A percentile compares a stretch with the other conserved stretches of the same genome.
Conservation (phyloP, 139 green algal species). For the Chara braunii region DNA sequence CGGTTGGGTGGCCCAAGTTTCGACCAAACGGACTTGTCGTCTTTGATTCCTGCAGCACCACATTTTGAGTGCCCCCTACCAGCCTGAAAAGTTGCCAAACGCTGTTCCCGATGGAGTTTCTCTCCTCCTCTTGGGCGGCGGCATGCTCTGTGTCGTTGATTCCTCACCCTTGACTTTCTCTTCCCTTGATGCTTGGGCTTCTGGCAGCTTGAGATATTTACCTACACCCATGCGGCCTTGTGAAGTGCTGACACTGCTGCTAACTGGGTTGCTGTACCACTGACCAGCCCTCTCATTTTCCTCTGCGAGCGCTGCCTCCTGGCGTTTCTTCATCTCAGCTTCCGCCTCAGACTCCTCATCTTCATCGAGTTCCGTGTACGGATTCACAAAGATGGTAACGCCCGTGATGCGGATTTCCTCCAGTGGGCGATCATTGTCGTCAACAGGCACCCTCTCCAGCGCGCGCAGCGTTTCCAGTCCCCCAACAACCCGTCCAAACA, state of each 20-base stretch:
- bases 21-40: no score
- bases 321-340: constrained; percentile 12
- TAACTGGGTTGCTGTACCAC: constrained; percentile 30
- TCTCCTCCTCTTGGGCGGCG: not conserved
- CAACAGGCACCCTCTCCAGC: constrained; percentile 76
- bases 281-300: constrained; percentile 17
- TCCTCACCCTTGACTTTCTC: not conserved
- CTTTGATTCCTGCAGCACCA: not conserved
- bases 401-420: constrained; percentile 67
- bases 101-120: not conserved
- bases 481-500: constrained; percentile 78
- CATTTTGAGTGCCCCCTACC: not conserved
- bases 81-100: constrained; percentile 13
- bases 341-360: constrained; percentile 27
- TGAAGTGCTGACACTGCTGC: constrained; percentile 7
- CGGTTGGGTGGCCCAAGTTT: no score
- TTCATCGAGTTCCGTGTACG: constrained; percentile 68
- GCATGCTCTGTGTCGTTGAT: not conserved
- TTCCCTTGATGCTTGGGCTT: not conserved
- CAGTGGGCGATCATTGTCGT: constrained; percentile 73
- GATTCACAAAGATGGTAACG: constrained; percentile 82
- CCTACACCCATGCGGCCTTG: no score
- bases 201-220: constrained; percentile 31
- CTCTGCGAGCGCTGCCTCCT: no score
- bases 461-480: constrained; percentile 70